Evolutionary conservation across 2,329 filamentous ascomycete species (phyloP), one percentile per base, ranked within the genome.

Genomic region (Myriosclerotinia duriaeana): DNA sequence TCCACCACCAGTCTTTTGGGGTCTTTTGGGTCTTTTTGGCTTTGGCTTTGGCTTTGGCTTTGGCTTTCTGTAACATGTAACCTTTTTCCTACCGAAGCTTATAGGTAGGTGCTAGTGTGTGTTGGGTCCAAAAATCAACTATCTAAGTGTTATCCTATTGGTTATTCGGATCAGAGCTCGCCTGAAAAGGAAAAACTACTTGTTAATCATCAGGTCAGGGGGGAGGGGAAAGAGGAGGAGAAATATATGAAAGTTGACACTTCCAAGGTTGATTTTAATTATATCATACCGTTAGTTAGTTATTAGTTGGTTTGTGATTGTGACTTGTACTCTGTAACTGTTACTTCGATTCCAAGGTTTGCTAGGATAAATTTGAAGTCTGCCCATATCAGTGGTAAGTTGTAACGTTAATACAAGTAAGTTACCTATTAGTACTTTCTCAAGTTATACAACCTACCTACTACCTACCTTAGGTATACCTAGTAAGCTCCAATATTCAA

Each of bases 11-110:
- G 26, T 26, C 26, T 26, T 26, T 26, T 26, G 26, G 26, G 26
- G 3, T 26, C 26, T 26, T 26, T 26, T 26, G 26, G 26, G 26
- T 26, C 26, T 26, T 26, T 26, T 59, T 65, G 63, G 40, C 53
- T 60, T 26, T 61, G 44, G 58, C 12, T 59, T 59, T 65, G 63
- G 20, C 42, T 65, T n/a, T 61, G 30, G 58, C 7, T 30, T 30
- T 42, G 54, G 20, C 20, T 22, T 22, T 42, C n/a, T 61, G 44
- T 50, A 38, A 52, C 34, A 50, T 61, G 34, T 53, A 65, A 38
- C 61, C 3, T 26, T 58, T 58, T 63, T 54, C 50, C 48, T 53
- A 63, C 34, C 60, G 60, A 40, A 59, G 58, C 58, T 60, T 60
- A 20, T 46, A 20, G 54, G 22, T 46, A 20, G 54, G 22, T 44